Conservation (phyloP, 352 stramenopile genomes). For the Globisporangium lucens region DNA sequence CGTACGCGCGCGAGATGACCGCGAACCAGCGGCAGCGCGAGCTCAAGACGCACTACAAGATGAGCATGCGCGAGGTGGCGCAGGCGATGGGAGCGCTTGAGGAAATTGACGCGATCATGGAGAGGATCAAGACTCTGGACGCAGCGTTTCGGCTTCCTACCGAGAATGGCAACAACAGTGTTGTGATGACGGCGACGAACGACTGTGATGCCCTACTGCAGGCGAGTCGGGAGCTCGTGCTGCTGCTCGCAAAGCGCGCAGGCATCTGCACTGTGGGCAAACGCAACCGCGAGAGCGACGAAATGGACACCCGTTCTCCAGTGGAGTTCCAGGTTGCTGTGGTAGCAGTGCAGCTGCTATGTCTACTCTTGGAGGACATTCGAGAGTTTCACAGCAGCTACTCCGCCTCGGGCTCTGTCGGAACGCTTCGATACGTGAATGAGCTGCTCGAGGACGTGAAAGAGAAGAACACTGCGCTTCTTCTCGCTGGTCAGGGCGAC, state of each 20-base stretch:
- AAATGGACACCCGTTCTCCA: constrained; percentile 37
- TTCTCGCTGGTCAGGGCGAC: not conserved
- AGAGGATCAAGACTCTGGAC: constrained; percentile 37
- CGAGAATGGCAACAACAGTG: not conserved
- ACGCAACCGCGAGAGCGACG: constrained; percentile 42
- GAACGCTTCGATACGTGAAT: constrained; percentile 23
- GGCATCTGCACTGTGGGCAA: constrained; percentile 70
- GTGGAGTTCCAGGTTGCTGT: constrained; percentile 32
- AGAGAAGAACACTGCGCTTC: constrained; percentile 27
- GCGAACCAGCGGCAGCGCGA: constrained; percentile 42
- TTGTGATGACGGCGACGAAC: constrained; percentile 1
- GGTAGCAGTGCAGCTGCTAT: constrained; percentile 19
- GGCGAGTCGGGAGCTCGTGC: constrained; percentile 34
- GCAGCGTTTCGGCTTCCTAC: constrained; percentile 8
- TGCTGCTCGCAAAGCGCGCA: constrained; percentile 51
- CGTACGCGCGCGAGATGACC: constrained; percentile 40
- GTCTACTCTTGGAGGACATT: constrained; percentile 39
- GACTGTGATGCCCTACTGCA: constrained; percentile 31
- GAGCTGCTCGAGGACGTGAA: constrained; percentile 44
- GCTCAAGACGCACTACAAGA: constrained; percentile 62
- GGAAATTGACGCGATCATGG: constrained; percentile 50
- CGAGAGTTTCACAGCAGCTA: constrained; percentile 2
- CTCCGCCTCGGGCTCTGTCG: not conserved
- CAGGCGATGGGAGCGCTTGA: constrained; percentile 59
- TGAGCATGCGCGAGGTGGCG: constrained; percentile 44